Evolutionary conservation across 345 rosid genomes (phyloP).

Genomic region (Schrenkiella parvula): DNA sequence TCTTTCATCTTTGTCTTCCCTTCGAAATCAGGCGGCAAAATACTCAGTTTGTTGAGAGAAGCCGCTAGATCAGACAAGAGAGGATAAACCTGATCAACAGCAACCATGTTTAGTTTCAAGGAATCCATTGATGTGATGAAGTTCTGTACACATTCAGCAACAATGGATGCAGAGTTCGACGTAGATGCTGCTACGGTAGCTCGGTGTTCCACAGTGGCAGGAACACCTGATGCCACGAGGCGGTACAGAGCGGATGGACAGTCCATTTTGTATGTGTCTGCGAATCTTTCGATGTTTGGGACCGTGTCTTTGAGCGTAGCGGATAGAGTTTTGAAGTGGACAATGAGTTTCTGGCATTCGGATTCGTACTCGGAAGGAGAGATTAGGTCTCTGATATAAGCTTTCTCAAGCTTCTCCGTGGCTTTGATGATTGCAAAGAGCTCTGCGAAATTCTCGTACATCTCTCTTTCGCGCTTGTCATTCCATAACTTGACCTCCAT

Average conservation of each 20-base stretch:
- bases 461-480: conserved; percentile 93
- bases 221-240: conserved; percentile 81
- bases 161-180: conserved; percentile 68
- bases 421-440: conserved; percentile 91
- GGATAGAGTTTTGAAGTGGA: conserved; percentile 82
- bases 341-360: conserved; percentile 83
- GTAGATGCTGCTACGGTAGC: conserved; percentile 52
- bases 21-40: conserved; percentile 76
- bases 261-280: conserved; percentile 92
- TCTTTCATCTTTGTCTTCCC: conserved; percentile 92
- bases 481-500: conserved; percentile 92
- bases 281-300: conserved; percentile 79
- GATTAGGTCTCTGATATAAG: conserved; percentile 71
- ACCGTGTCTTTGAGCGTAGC: conserved; percentile 69
- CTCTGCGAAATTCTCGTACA: conserved; percentile 93
- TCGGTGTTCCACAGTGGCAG: conserved; percentile 88
- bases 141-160: conserved; percentile 87
- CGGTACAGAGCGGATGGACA: conserved; percentile 92
- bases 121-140: conserved; percentile 96
- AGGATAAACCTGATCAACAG: conserved; percentile 90
- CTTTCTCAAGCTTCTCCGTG: conserved; percentile 92
- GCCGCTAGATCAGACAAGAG: conserved; percentile 70
- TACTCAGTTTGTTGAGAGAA: conserved; percentile 63
- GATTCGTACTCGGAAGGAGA: conserved; percentile 70
- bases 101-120: conserved; percentile 80